These are phyloP conservation scores for Populus euphratica DNA, from an alignment of 345 rosid species.

Conservation along the genomic window DNA sequence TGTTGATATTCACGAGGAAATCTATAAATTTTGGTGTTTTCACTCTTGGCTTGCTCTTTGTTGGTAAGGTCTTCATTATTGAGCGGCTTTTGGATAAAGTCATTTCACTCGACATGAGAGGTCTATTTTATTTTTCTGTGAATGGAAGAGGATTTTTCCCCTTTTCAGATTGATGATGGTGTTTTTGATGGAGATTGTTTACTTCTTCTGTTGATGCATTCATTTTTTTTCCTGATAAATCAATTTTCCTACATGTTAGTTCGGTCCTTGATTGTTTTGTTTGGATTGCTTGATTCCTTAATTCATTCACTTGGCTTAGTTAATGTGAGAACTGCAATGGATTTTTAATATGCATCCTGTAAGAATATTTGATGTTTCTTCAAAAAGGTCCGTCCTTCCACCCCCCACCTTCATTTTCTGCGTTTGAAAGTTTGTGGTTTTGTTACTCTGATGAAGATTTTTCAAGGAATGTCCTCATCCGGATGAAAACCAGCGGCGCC, in stretches of 20 bases:
- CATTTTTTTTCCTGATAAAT: background rate
- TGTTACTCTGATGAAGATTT: constrained; percentile 26
- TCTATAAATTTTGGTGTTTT: background rate
- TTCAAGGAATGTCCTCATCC: constrained; percentile 71
- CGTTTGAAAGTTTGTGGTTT: background rate
- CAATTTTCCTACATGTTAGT: no score
- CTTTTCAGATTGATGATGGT: background rate
- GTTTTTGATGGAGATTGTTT: background rate
- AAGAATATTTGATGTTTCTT: background rate
- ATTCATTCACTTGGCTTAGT: background rate
- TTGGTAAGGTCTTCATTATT: background rate
- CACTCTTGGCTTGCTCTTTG: background rate
- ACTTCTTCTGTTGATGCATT: background rate
- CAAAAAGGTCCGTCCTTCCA: background rate
- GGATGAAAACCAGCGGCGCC: constrained; percentile 47
- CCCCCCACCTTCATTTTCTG: background rate
- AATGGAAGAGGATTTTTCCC: background rate
- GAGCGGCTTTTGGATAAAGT: background rate
- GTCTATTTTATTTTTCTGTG: background rate
- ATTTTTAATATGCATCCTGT: background rate
- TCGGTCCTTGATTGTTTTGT: background rate
- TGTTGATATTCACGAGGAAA: background rate
- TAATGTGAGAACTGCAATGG: background rate
- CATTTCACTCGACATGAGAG: background rate
- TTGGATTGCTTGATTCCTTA: background rate